phyloP scores from a whole-genome alignment of 2,329 filamentous ascomycete species.

The Malbranchea zuffiana region DNA sequence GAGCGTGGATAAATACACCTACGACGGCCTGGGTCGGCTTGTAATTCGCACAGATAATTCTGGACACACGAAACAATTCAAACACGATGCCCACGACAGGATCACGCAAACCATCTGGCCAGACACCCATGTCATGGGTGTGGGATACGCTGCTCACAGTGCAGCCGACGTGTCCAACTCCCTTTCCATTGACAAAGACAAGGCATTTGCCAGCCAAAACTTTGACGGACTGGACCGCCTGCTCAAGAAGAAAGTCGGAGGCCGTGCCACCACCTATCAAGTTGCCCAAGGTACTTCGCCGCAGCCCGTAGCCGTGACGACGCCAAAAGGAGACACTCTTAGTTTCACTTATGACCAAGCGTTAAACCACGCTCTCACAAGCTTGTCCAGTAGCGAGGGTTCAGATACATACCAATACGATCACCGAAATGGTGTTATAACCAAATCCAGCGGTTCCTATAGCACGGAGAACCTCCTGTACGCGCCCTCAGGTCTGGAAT shows the following conservation, averaged over 20 bases:
- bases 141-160: slow-evolving; percentile 8
- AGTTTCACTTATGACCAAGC: slow-evolving; percentile 1
- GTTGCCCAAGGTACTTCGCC: not conserved
- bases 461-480: not conserved
- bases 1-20: slow-evolving; percentile 1
- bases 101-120: slow-evolving; percentile 13
- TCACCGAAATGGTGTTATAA: not conserved
- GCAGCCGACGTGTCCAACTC: not conserved
- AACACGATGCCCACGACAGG: slow-evolving; percentile 9
- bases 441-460: not conserved
- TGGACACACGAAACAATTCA: slow-evolving; percentile 1
- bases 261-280: not conserved
- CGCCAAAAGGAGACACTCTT: not conserved
- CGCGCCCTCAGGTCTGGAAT: not conserved
- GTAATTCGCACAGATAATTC: not conserved
- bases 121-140: slow-evolving; percentile 7
- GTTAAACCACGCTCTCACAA: slow-evolving; percentile 1
- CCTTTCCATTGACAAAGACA: not conserved
- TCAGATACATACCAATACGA: not conserved
- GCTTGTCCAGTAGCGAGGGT: not conserved
- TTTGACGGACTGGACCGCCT: slow-evolving; percentile 3
- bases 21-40: slow-evolving; percentile 7
- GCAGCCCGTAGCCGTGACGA: not conserved
- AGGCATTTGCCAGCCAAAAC: not conserved
- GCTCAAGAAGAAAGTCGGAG: not conserved